Evolutionary conservation across 75 land plant species (phyloP).

Genomic region (Gnetum montanum): DNA sequence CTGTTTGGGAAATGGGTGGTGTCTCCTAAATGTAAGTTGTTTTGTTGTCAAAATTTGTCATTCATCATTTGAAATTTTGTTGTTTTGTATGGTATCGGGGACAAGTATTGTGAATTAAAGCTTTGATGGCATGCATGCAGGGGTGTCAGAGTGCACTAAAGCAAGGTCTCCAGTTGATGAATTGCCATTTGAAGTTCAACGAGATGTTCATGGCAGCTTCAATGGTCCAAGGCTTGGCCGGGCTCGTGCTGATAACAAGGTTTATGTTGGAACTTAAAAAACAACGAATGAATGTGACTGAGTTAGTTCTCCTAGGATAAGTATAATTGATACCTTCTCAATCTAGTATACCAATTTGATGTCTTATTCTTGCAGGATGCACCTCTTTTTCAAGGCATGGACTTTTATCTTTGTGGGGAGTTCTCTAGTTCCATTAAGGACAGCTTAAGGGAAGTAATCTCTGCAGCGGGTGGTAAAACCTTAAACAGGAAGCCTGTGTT

Average conservation of each 20-base stretch:
- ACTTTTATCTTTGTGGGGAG: constrained; percentile 47
- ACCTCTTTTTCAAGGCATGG: constrained; percentile 41
- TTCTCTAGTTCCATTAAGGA: constrained; percentile 39
- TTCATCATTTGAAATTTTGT: neutral
- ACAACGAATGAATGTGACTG: neutral
- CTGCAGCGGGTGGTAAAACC: constrained; percentile 49
- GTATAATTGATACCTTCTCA: neutral
- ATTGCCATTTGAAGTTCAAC: constrained; percentile 49
- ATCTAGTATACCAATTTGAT: neutral
- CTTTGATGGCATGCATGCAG: constrained; percentile 22
- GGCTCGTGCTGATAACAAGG: constrained; percentile 35
- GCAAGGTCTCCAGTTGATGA: constrained; percentile 42
- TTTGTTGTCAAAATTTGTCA: neutral
- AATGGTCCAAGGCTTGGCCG: constrained; percentile 76
- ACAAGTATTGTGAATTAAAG: no score
- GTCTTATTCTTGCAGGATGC: constrained; percentile 31
- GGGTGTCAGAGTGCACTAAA: constrained; percentile 62
- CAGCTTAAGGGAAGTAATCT: constrained; percentile 38
- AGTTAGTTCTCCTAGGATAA: neutral
- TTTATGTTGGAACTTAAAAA: constrained; percentile 4
- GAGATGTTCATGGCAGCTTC: constrained; percentile 51
- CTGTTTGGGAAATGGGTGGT: constrained; percentile 76
- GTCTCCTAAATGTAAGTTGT: constrained; percentile 54
- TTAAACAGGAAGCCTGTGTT: constrained; percentile 15
- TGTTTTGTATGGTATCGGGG: neutral